Conservation (phyloP, 2,329 filamentous ascomycete genomes). For the Penicillium glabrum region DNA sequence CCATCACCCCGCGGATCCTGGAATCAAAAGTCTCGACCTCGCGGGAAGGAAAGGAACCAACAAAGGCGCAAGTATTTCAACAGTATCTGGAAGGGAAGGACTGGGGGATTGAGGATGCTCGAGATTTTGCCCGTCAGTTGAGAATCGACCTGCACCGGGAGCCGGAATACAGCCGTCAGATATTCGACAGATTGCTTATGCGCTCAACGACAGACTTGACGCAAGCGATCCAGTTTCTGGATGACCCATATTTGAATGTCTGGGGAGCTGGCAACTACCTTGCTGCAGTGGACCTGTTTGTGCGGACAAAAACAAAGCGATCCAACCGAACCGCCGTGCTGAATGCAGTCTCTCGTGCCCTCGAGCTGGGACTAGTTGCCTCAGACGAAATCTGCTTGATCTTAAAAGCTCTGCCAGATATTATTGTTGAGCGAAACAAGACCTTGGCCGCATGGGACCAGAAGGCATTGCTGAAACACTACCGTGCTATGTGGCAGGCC, state of each 20-base stretch:
- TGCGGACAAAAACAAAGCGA: constrained; percentile 16
- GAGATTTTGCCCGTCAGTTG: constrained; percentile 26
- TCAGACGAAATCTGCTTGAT: constrained; percentile 34
- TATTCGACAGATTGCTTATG: constrained; percentile 33
- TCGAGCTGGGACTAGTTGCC: constrained; percentile 37
- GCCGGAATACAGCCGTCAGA: constrained; percentile 35
- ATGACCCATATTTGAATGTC: constrained; percentile 38
- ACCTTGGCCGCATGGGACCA: constrained; percentile 14
- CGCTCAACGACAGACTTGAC: constrained; percentile 10
- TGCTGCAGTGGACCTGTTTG: constrained; percentile 27
- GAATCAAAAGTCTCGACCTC: neutral
- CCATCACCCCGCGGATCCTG: constrained; percentile 6
- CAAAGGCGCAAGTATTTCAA: constrained; percentile 12
- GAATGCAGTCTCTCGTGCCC: constrained; percentile 26
- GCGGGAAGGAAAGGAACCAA: constrained; percentile 2
- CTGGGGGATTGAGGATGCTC: constrained; percentile 29
- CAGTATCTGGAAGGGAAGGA: constrained; percentile 18
- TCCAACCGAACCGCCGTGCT: constrained; percentile 24
- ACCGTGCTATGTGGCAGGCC: constrained; percentile 38
- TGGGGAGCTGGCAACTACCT: constrained; percentile 37
- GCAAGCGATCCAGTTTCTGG: constrained; percentile 34
- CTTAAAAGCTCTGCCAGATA: constrained; percentile 26
- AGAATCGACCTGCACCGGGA: constrained; percentile 35
- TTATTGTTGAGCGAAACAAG: constrained; percentile 15
- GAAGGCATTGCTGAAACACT: constrained; percentile 22